Percentiles rank a stretch among this genome's conserved stretches.
Conservation (phyloP, 2,329 filamentous ascomycete species). For the Aureobasidium sp. region DNA sequence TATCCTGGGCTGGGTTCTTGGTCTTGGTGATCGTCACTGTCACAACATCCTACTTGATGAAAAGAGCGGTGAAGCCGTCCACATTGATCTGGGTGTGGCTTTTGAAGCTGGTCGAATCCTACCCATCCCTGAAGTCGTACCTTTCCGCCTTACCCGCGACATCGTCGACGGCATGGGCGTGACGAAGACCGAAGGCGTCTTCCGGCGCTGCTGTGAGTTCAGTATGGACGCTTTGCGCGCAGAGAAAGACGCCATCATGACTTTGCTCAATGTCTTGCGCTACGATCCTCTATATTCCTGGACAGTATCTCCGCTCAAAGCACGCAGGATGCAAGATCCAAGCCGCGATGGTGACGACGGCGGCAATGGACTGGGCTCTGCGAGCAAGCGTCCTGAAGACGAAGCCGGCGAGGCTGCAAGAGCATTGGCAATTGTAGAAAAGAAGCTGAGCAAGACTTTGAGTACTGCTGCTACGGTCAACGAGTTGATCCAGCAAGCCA, state of each 20-base stretch:
- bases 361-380: neutral
- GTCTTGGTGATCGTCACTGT: conserved; percentile 87
- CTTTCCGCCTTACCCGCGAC: conserved; percentile 88
- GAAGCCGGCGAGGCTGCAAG: conserved; percentile 78
- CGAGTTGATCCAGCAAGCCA: conserved; percentile 91
- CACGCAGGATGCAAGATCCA: conserved; percentile 60
- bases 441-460: conserved; percentile 89
- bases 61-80: conserved; percentile 84
- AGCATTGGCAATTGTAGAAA: conserved; percentile 85
- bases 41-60: conserved; percentile 94
- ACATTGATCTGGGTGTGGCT: conserved; percentile 93
- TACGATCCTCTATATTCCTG: conserved; percentile 96
- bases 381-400: conserved; percentile 27
- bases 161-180: conserved; percentile 96
- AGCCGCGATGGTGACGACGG: conserved; percentile 38
- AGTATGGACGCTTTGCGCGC: conserved; percentile 91
- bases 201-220: conserved; percentile 96
- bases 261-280: conserved; percentile 91
- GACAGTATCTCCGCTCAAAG: conserved; percentile 69
- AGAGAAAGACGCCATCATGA: conserved; percentile 97
- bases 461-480: conserved; percentile 95
- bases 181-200: conserved; percentile 90
- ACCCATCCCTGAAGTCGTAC: conserved; percentile 89
- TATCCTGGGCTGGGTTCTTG: conserved; percentile 87
- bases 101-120: conserved; percentile 96